Evolutionary conservation across 257 asterid species (phyloP), one percentile per base, ranked within the genome.

Genomic region (Nicotiana benthamiana): DNA sequence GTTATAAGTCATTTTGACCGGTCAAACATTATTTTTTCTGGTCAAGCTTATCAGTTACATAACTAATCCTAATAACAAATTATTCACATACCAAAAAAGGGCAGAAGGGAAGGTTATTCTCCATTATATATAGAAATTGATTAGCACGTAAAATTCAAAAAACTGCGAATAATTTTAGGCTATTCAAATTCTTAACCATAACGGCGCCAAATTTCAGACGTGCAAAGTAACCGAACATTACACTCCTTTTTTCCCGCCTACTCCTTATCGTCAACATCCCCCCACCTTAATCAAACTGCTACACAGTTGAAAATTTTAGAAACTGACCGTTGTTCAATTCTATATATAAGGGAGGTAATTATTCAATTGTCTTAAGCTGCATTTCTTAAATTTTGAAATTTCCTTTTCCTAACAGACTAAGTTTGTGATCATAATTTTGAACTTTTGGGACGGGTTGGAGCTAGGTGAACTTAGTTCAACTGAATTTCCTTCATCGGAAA

Each of bases 191-290:
- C 22, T 46, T 46, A 72, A 72, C 4, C 12, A 72, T 24, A 24
- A 72, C 60, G 24, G 78, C 60, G 78, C 78, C 78, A 72, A 72
- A 48, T 46, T 72, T 74, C 7, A 72, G 15, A 74, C 36, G 61
- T 74, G 78, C 78, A 74, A 74, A 74, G 18, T 74, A 74, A 74
- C 79, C 4, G 62, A 26, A 12, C 6, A 40, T 22, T 72, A 72
- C 56, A 70, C 22, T 20, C 7, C 60, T 0, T 3, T 40, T 72
- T 72, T 43, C 78, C 78, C 40, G 60, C 40, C 78, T 46, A 72
- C 60, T 72, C 60, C 60, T 74, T 15, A 74, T 48, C 24, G 61
- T 34, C 36, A 74, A 24, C 61, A 15, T 26, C 79, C 79, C 79
- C 79, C 79, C 79, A 74, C 79, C 11, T 74, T 74, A 15, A 74